Conservation (phyloP, 1,284 basidiomycete species). For the Retiboletus fuscus region DNA sequence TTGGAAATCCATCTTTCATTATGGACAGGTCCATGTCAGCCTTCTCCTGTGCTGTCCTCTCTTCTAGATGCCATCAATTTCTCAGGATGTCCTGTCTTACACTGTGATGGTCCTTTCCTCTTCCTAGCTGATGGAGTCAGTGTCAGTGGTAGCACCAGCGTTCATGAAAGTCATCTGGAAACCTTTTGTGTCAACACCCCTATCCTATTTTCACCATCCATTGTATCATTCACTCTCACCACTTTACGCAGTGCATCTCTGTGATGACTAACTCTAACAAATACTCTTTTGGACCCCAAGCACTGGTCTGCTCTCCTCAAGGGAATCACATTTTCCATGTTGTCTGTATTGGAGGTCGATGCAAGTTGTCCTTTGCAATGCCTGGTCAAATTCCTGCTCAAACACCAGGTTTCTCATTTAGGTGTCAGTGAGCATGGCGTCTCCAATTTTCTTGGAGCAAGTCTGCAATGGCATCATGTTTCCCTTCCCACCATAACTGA, state of each 20-base stretch:
- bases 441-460: not conserved
- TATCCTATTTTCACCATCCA: not conserved
- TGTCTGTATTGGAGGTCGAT: not conserved
- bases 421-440: not conserved
- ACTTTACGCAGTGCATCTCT: not conserved
- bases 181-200: not conserved
- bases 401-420: not conserved
- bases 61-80: not conserved
- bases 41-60: not conserved
- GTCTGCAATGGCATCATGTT: too few relatives aligned
- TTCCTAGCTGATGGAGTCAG: not conserved
- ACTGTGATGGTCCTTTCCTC: not conserved
- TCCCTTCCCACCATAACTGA: too few relatives aligned
- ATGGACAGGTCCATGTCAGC: too few relatives aligned
- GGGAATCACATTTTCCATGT: not conserved
- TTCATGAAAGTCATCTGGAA: not conserved
- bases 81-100: not conserved
- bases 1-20: too few relatives aligned
- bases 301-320: not conserved
- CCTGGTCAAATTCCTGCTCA: not conserved
- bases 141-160: not conserved
- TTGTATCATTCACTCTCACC: not conserved
- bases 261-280: not conserved
- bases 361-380: not conserved
- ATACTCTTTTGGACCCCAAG: not conserved